A percentile compares a stretch with the other conserved stretches of the same genome.
These are phyloP conservation scores for Gracilaria vermiculophylla DNA, from an alignment of 23 red algal species.

Conservation along the genomic window DNA sequence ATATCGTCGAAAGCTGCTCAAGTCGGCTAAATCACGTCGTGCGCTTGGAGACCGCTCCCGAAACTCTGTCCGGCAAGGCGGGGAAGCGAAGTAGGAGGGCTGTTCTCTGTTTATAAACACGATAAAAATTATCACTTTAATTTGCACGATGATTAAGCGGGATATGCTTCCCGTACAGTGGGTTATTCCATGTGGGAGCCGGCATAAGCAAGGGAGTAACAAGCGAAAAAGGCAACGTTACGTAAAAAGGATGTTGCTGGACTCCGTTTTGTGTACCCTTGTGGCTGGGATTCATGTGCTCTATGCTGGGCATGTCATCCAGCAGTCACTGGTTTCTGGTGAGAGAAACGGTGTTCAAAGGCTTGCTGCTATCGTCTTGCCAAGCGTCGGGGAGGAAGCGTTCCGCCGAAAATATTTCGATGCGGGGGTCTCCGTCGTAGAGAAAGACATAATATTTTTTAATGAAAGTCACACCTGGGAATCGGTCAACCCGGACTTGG, in stretches of 20 bases:
- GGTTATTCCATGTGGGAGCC: background rate
- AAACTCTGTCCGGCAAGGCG: constrained; percentile 3
- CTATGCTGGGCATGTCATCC: background rate
- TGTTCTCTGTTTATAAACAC: background rate
- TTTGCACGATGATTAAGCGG: background rate
- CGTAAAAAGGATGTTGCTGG: background rate
- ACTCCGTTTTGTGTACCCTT: background rate
- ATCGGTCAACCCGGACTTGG: background rate
- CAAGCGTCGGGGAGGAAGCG: background rate
- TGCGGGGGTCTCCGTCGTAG: background rate
- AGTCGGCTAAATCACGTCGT: background rate
- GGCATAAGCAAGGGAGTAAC: too few species aligned
- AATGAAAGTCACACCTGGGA: background rate
- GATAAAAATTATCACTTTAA: background rate
- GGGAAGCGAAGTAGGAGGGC: background rate
- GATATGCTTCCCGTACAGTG: background rate
- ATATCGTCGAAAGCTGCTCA: background rate
- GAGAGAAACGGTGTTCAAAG: background rate
- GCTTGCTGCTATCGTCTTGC: background rate
- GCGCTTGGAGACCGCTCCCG: background rate
- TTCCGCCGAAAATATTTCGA: constrained; percentile 22
- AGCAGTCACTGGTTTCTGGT: background rate
- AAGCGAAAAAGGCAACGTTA: background rate
- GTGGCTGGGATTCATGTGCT: background rate
- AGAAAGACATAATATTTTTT: background rate